Conservation (phyloP, 768 basidiomycete genomes). For the Mycena filopes region DNA sequence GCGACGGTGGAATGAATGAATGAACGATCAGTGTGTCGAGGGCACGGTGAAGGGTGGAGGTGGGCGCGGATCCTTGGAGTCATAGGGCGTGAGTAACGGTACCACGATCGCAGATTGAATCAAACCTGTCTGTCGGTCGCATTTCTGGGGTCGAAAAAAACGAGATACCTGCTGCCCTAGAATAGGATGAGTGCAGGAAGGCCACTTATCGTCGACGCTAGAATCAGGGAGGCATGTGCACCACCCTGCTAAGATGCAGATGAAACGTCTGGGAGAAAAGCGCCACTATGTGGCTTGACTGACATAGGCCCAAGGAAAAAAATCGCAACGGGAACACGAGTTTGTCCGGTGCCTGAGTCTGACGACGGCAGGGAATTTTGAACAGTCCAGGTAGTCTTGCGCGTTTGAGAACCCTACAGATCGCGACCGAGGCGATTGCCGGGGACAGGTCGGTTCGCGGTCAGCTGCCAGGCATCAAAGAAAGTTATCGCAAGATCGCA, state of each 20-base stretch:
- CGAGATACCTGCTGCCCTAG: too few relatives aligned
- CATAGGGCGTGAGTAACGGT: too few relatives aligned
- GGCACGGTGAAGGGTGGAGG: too few relatives aligned
- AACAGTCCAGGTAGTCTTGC: too few relatives aligned
- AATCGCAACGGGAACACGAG: not conserved
- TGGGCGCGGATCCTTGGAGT: too few relatives aligned
- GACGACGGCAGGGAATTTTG: not conserved
- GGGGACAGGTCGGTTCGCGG: not conserved
- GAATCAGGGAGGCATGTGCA: not conserved
- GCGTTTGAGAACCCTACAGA: not conserved
- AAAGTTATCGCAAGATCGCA: not conserved
- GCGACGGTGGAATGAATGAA: not conserved
- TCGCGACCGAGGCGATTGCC: slow-evolving; percentile 4
- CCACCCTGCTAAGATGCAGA: not conserved
- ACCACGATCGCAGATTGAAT: too few relatives aligned
- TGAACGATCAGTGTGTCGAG: too few relatives aligned
- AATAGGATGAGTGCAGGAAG: too few relatives aligned
- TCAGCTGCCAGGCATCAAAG: slow-evolving; percentile 12
- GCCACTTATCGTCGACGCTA: not conserved
- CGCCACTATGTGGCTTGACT: slow-evolving; percentile 7
- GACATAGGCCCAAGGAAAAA: too few relatives aligned
- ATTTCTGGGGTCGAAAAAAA: too few relatives aligned
- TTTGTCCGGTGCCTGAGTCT: slow-evolving; percentile 4
- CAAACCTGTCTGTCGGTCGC: too few relatives aligned
- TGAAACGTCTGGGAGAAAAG: too few relatives aligned